A percentile compares a stretch with the other conserved stretches of the same genome.
phyloP scores from a whole-genome alignment of 495 filamentous ascomycete genomes.

The Tuber aestivum region DNA sequence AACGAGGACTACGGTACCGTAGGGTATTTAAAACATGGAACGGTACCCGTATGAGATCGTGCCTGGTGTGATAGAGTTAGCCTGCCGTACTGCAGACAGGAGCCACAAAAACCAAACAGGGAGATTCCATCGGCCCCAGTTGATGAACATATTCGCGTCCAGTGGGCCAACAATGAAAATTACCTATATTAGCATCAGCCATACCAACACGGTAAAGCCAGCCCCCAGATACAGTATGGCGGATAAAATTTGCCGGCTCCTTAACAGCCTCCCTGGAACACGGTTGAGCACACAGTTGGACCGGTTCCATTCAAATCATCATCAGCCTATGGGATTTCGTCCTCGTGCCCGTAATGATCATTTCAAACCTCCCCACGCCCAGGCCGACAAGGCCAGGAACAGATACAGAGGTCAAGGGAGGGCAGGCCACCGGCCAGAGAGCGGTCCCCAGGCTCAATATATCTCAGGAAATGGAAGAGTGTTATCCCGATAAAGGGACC shows the following conservation, averaged over 20 bases:
- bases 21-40: not conserved
- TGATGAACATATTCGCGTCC: not conserved
- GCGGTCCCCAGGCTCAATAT: not conserved
- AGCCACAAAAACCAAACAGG: not conserved
- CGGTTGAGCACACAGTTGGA: not conserved
- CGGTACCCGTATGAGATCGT: not conserved
- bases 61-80: not conserved
- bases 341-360: not conserved
- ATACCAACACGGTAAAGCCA: not conserved
- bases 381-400: not conserved
- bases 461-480: not conserved
- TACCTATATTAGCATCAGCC: not conserved
- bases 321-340: not conserved
- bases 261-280: not conserved
- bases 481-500: not conserved
- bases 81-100: not conserved
- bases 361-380: not conserved
- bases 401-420: not conserved
- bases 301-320: not conserved
- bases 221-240: not conserved
- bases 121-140: not conserved
- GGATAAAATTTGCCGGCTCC: not conserved
- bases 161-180: not conserved
- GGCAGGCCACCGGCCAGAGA: not conserved
- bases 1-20: not conserved